Base-by-base conservation (phyloP, 2,329 filamentous ascomycete species). In the Parasarocladium wereldwijsianum region DNA sequence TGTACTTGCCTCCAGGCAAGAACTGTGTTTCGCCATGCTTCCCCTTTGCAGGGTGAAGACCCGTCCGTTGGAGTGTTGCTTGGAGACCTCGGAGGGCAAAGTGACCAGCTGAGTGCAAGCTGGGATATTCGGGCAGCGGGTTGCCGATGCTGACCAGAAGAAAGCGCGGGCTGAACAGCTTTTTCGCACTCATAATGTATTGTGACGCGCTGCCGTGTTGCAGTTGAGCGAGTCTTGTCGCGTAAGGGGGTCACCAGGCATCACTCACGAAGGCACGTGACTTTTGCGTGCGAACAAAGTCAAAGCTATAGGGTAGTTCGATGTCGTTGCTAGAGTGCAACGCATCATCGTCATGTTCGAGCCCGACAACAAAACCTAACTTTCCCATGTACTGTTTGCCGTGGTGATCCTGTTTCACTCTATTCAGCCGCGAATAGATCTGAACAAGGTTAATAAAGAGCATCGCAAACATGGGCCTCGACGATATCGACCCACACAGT, bases 141-240 rank as follows among this genome's bases (percentile, higher is more conserved):
- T 96, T 96, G 41, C 90, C 90, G 38, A 98, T 68, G 37, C 83
- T 90, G 57, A 85, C 70, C 43, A 96, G 64, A 33, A 96, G 70
- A 42, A 93, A 71, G 22, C 65, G 68, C 26, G 57, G 52, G 22
- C 18, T 17, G 12, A 17, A 28, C 24, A 17, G 17, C 27, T 29
- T 14, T 26, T 20, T 18, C 26, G 3, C 9, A 11, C 17, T 26
- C 35, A n/a, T n/a, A n/a, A n/a, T n/a, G 17, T 15, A 13, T 14
- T 27, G 27, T 15, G 12, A 12, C 17, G 11, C 10, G 13, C 18
- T 13, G 11, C 8, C 16, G 18, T 23, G 17, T 19, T 13, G 25
- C 17, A 8, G 10, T 5, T n/a, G 8, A 8, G 13, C 8, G 14
- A 27, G 8, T 22, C n/a, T 22, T 11, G 22, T 24, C n/a, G 22